A percentile compares a stretch with the other conserved stretches of the same genome.
These are phyloP conservation scores for Fraxinus paxiana DNA, from an alignment of 305 asterid genomes.

Conservation along the genomic window DNA sequence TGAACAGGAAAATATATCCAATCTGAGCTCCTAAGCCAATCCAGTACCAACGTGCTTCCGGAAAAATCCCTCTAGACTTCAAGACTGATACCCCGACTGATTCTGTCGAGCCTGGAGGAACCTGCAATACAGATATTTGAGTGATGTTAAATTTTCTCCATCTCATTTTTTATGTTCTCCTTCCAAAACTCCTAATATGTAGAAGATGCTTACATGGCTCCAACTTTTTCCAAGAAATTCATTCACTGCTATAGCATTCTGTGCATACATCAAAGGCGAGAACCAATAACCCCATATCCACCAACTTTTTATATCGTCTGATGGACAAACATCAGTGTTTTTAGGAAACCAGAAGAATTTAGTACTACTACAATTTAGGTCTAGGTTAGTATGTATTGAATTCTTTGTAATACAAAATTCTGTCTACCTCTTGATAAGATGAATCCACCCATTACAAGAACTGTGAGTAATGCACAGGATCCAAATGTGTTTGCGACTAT, in stretches of 20 bases:
- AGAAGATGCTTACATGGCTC: conserved; percentile 61
- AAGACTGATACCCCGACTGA: conserved; percentile 58
- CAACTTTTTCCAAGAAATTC: conserved; percentile 92
- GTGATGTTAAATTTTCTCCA: not conserved
- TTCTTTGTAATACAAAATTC: not conserved
- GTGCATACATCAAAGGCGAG: conserved; percentile 65
- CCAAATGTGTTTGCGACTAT: conserved; percentile 91
- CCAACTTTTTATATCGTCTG: conserved; percentile 65
- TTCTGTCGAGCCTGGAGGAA: conserved; percentile 58
- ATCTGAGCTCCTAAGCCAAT: conserved; percentile 69
- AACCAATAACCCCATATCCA: conserved; percentile 72
- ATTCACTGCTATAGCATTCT: conserved; percentile 60
- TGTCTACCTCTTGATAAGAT: conserved; percentile 69
- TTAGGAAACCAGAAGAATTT: not conserved
- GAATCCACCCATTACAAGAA: conserved; percentile 85
- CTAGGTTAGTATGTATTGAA: conserved; percentile 1
- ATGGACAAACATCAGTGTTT: conserved; percentile 7
- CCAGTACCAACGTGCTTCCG: conserved; percentile 90
- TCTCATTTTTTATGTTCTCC: not conserved
- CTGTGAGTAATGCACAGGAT: conserved; percentile 62
- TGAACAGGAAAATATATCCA: conserved; percentile 65
- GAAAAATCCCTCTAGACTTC: conserved; percentile 59
- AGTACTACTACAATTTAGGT: not conserved
- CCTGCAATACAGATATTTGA: conserved; percentile 34
- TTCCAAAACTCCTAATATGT: not conserved